These are phyloP conservation scores for Sclerotinia borealis DNA, from an alignment of 2,329 filamentous ascomycete genomes.

Conservation along the genomic window DNA sequence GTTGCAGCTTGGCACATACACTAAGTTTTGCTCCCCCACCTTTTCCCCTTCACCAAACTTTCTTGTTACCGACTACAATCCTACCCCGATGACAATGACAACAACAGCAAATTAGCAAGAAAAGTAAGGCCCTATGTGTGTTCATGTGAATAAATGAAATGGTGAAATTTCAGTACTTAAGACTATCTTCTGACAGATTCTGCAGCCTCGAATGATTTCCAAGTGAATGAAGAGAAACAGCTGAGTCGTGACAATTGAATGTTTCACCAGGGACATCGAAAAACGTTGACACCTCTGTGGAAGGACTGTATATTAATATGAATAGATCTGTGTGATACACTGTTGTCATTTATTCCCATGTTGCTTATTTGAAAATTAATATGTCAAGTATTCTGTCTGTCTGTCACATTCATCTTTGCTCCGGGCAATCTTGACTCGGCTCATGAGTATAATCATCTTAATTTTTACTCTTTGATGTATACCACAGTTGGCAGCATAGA, in stretches of 20 bases:
- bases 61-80: not conserved
- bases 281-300: not conserved
- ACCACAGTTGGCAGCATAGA: not conserved
- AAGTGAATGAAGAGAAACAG: not conserved
- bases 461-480: not conserved
- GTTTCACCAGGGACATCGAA: not conserved
- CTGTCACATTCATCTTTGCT: not conserved
- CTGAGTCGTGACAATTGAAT: not conserved
- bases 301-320: not conserved
- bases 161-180: not conserved
- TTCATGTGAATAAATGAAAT: too few species aligned
- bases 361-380: too few species aligned
- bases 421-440: not conserved
- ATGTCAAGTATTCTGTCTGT: not conserved
- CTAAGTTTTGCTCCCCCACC: not conserved
- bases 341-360: not conserved
- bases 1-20: not conserved
- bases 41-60: not conserved
- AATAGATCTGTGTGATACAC: too few species aligned
- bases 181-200: not conserved
- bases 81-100: not conserved
- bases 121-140: too few species aligned
- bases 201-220: not conserved
- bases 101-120: not conserved
- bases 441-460: not conserved